Conservation (phyloP, 805 yeast genomes). For the Deakozyma indianensis region DNA sequence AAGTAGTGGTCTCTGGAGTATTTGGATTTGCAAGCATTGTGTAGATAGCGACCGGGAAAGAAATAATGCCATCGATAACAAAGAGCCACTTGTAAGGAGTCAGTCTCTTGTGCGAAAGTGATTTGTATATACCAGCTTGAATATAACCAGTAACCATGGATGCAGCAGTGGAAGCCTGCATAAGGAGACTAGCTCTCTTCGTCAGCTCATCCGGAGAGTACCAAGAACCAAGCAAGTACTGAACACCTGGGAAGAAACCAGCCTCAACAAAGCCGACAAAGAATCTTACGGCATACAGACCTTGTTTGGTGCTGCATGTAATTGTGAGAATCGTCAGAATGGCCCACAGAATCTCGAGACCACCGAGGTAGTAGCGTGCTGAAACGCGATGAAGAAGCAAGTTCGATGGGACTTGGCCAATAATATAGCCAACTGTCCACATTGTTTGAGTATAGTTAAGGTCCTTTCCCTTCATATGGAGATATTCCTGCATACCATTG, state of each 20-base stretch:
- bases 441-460: slow-evolving; percentile 30
- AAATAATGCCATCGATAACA: too few relatives aligned
- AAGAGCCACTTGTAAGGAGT: slow-evolving; percentile 33
- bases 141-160: slow-evolving; percentile 43
- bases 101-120: slow-evolving; percentile 16
- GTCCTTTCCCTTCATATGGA: slow-evolving; percentile 27
- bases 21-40: slow-evolving; percentile 32
- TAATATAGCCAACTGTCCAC: slow-evolving; percentile 37
- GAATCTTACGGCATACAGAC: slow-evolving; percentile 21
- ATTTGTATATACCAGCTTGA: slow-evolving; percentile 36
- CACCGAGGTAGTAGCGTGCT: slow-evolving; percentile 30
- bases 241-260: slow-evolving; percentile 20
- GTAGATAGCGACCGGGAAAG: slow-evolving; percentile 31
- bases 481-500: slow-evolving; percentile 33
- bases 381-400: slow-evolving; percentile 26
- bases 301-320: slow-evolving; percentile 31
- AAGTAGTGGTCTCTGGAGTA: too few relatives aligned
- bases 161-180: slow-evolving; percentile 18
- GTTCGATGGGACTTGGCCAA: slow-evolving; percentile 35
- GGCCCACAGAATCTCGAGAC: slow-evolving; percentile 33
- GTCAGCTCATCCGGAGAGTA: slow-evolving; percentile 18
- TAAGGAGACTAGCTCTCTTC: slow-evolving; percentile 17
- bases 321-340: slow-evolving; percentile 26
- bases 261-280: slow-evolving; percentile 19
- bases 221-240: slow-evolving; percentile 18